Percentiles rank a stretch among this genome's conserved stretches.
phyloP scores from a whole-genome alignment of 83 land plant genomes.

The Diphasiastrum complanatum region DNA sequence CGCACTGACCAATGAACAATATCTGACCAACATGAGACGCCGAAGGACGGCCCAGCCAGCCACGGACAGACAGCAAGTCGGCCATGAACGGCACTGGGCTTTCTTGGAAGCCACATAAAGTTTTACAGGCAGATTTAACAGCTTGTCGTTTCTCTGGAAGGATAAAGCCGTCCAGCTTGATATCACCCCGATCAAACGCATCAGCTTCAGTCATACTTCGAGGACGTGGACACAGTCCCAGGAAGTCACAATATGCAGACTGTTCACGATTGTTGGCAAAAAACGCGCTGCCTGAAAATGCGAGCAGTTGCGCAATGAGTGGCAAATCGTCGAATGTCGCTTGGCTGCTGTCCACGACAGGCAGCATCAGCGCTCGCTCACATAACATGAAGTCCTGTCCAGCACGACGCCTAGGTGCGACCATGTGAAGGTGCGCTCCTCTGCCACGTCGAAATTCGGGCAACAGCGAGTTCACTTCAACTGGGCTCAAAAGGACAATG shows the following conservation, averaged over 20 bases:
- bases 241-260: slow-evolving; percentile 5
- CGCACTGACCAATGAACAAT: slow-evolving; percentile 9
- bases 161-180: slow-evolving; percentile 9
- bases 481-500: slow-evolving; percentile 17
- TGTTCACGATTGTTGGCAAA: slow-evolving; percentile 5
- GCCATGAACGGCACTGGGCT: slow-evolving; percentile 10
- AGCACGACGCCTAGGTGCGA: slow-evolving; percentile 2
- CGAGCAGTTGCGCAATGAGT: slow-evolving; percentile 10
- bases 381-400: slow-evolving; percentile 13
- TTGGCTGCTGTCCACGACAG: background rate
- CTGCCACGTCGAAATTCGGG: slow-evolving; percentile 1
- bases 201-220: background rate
- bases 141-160: slow-evolving; percentile 1
- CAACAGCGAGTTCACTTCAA: slow-evolving; percentile 3
- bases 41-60: slow-evolving; percentile 14
- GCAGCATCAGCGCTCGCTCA: slow-evolving; percentile 5
- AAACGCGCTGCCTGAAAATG: slow-evolving; percentile 9
- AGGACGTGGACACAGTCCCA: slow-evolving; percentile 18
- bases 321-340: background rate
- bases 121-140: background rate
- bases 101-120: background rate
- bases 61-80: slow-evolving; percentile 8
- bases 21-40: slow-evolving; percentile 17
- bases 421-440: slow-evolving; percentile 13
- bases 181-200: slow-evolving; percentile 16